Conservation (phyloP, 371 early-diverging fungal genomes). For the Ordospora pajunii region DNA sequence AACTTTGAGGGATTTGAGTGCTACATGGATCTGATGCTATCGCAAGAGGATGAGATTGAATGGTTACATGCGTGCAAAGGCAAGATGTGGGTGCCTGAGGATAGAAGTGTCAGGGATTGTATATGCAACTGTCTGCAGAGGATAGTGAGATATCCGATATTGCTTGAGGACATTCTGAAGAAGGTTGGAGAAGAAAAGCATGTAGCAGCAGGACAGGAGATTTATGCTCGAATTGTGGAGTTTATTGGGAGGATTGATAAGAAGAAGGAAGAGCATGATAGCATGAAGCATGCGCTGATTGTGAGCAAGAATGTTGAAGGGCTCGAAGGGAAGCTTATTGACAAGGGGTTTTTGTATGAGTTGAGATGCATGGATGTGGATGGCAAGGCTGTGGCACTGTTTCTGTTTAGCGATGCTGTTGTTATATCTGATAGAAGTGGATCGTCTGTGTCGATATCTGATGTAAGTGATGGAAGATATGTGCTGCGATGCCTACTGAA, state of each 20-base stretch:
- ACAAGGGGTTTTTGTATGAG: not conserved
- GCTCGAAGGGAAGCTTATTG: not conserved
- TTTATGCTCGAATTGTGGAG: not conserved
- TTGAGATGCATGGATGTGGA: not conserved
- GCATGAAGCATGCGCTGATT: not conserved
- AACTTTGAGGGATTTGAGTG: not conserved
- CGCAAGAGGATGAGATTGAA: not conserved
- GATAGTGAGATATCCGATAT: not conserved
- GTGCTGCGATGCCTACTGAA: not conserved
- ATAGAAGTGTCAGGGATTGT: not conserved
- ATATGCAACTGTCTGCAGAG: slow-evolving; percentile 1
- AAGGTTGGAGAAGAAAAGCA: not conserved
- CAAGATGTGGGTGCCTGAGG: not conserved
- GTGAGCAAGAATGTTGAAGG: not conserved
- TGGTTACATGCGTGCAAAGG: not conserved
- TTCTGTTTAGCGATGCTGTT: not conserved
- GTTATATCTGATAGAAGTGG: not conserved
- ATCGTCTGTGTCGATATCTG: not conserved
- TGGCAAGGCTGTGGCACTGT: not conserved
- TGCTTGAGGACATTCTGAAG: not conserved
- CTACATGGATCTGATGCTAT: not conserved
- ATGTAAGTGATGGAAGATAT: not conserved
- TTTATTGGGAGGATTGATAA: not conserved
- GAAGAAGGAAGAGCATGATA: not conserved
- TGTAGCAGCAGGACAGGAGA: not conserved